Base-by-base conservation (phyloP, 2,329 filamentous ascomycete genomes). In the Fusarium duplospermum region DNA sequence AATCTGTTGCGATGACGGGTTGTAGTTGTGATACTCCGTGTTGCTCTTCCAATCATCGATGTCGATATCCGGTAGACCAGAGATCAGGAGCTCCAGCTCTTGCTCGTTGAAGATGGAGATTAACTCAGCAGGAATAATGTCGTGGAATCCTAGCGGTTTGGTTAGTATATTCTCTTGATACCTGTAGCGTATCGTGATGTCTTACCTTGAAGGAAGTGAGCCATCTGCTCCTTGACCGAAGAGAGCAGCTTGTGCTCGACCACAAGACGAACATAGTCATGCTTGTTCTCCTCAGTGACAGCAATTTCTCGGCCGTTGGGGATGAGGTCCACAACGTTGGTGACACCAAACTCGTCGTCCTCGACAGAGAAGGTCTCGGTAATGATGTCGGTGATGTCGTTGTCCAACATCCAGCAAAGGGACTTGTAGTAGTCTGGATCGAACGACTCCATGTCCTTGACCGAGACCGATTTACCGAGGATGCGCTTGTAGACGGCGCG, bases 401-500 rank as follows among this genome's bases (percentile, higher is more conserved):
- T 98, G 81, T 98, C 94, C 67, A 98, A 88, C 92, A 99, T 98
- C 97, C 97, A 99, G 70, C 96, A 91, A 24, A 99, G 89, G 16
- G 96, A 98, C 83, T 98, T 99, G 90, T 98, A 98, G 86, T 99
- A 99, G 79, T 99, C 96, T 4, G 97, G 92, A 82, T 99, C 96
- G 71, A 99, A 93, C 24, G 95, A 98, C 83, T 99, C 96, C 95
- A 99, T 98, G 80, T 99, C 96, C 86, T 99, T 99, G 83, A 99
- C 93, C 10, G 95, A 98, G 45, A 98, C 96, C 4, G 94, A 91
- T 82, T 97, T 97, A 81, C 96, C 94, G 31, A 99, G 90, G 74
- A 99, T 98, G 76, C 94, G 93, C 87, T 98, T 98, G 89, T 99
- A 99, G 61, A 99, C 96, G 16, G 97, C 97, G 80, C 96, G 92